Conservation (phyloP, 768 basidiomycete genomes). For the Leccinum uliginosum region DNA sequence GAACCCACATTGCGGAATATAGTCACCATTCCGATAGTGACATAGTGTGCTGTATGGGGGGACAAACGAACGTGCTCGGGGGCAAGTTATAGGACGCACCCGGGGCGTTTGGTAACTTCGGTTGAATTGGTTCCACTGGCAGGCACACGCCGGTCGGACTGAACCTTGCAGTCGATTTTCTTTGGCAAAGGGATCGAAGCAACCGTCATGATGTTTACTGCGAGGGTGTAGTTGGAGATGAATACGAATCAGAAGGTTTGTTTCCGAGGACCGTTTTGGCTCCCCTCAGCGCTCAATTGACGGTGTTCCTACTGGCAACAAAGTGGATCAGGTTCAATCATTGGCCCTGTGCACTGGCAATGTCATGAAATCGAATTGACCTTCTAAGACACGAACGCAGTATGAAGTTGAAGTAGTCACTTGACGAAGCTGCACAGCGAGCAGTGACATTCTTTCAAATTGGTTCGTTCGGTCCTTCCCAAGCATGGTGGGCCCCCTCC, state of each 20-base stretch:
- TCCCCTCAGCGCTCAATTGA: neutral
- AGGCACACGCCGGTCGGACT: slow-evolving; percentile 64
- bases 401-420: neutral
- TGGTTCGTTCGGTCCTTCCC: no score
- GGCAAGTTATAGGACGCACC: slow-evolving; percentile 29
- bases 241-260: neutral
- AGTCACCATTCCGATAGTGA: slow-evolving; percentile 68
- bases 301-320: slow-evolving; percentile 9
- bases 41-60: slow-evolving; percentile 51
- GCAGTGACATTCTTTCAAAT: no score
- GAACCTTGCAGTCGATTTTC: slow-evolving; percentile 49
- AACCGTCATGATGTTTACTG: slow-evolving; percentile 15
- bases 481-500: no score
- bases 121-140: no score
- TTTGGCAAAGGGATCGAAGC: slow-evolving; percentile 27
- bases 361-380: neutral
- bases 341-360: neutral
- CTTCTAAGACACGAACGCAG: neutral
- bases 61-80: slow-evolving; percentile 1
- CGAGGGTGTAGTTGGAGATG: neutral
- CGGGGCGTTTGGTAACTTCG: slow-evolving; percentile 75
- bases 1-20: neutral
- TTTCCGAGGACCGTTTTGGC: neutral
- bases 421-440: no score
- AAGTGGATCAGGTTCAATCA: slow-evolving; percentile 9